phyloP scores from a whole-genome alignment of 371 early-diverging fungal species.

The Mucor plumbeus region DNA sequence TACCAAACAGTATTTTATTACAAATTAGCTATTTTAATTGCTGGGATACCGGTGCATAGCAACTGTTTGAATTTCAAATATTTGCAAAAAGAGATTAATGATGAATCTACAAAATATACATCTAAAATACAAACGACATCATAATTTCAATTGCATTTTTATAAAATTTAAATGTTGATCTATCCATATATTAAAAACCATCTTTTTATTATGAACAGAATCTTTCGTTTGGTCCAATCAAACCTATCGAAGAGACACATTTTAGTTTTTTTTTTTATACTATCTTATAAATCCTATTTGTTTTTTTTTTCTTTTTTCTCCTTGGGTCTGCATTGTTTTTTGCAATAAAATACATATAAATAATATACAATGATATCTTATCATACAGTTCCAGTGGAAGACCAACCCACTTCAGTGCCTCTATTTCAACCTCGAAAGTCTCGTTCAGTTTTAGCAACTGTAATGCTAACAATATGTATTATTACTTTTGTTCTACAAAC shows the following conservation, averaged over 20 bases:
- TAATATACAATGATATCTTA: constrained; percentile 32
- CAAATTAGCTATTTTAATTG: too few species aligned
- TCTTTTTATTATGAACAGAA: neutral
- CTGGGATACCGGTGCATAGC: too few species aligned
- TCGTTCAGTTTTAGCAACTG: constrained; percentile 38
- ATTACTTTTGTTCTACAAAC: constrained; percentile 69
- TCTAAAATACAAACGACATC: neutral
- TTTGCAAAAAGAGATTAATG: too few species aligned
- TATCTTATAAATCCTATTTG: neutral
- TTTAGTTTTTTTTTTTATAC: neutral
- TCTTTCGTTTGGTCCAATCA: neutral
- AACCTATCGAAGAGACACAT: neutral
- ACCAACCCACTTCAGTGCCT: constrained; percentile 16
- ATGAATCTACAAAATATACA: neutral
- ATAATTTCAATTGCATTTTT: neutral
- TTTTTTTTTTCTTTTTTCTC: constrained; percentile 7
- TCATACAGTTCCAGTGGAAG: constrained; percentile 36
- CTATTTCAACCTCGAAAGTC: constrained; percentile 21
- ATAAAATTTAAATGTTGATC: neutral
- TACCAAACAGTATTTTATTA: too few species aligned
- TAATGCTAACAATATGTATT: constrained; percentile 62
- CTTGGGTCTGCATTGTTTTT: neutral
- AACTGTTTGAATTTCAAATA: too few species aligned
- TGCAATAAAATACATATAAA: neutral
- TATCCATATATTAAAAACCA: neutral